Evolutionary conservation across 2,329 filamentous ascomycete species (phyloP), one percentile per base, ranked within the genome.

Genomic region (Cladorrhinum sp.): DNA sequence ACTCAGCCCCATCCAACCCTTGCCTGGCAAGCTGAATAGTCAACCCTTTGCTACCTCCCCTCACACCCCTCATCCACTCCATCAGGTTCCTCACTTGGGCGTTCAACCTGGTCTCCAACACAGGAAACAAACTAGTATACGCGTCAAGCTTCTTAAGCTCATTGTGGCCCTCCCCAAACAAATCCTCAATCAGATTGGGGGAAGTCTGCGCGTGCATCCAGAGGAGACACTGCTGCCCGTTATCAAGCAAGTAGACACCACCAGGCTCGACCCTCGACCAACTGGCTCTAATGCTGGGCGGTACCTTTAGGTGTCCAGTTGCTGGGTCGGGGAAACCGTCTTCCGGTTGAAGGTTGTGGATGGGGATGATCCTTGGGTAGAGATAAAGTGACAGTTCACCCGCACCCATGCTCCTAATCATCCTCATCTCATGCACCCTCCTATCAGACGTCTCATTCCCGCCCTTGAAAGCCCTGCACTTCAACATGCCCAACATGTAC

Each of bases 131-230:
- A 20, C 90, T 91, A 52, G 85, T 85, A 74, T 93, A 95, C 0
- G 93, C 86, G 70, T 97, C 92, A 7, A 99, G 82, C 38, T 81
- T 80, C 72, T 91, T 89, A 27, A 98, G 83, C 3, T 80, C 85
- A 56, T 82, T 81, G 69, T 88, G 85, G 49, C 85, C 90, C 62
- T 88, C 83, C 10, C 95, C 95, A 68, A 99, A 97, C 2, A 99
- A 85, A 72, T 99, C 95, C 64, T 88, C 81, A 13, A 99, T 82
- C 8, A 99, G 81, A 72, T 97, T 96, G 1, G 93, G 93, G 20
- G 92, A 96, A 18, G 96, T 95, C 72, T 96, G 91, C 1, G 88
- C 81, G 72, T 99, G 95, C 66, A 98, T 81, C 95, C 95, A 99
- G 16, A 99, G 78, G 23, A 98, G 83, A 70, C 92, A 91, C 65